Percentiles rank a stretch among this genome's conserved stretches.
phyloP scores from a whole-genome alignment of 2,329 filamentous ascomycete species.

The Gnomoniopsis sp. region DNA sequence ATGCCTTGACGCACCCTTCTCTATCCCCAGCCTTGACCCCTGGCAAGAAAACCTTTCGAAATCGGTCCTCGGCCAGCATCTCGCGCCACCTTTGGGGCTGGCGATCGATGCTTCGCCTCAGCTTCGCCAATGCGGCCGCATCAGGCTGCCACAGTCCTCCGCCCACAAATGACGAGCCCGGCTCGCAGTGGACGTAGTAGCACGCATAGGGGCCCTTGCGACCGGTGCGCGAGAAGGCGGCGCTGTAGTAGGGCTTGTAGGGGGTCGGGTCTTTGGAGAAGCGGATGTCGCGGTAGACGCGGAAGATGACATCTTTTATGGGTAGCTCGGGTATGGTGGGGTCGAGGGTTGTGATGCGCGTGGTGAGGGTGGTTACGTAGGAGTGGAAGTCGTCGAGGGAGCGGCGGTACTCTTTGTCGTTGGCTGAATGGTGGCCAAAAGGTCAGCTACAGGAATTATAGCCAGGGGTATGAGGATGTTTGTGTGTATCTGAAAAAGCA shows the following conservation, averaged over 20 bases:
- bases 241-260: slow-evolving; percentile 86
- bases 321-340: slow-evolving; percentile 84
- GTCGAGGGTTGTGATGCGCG: slow-evolving; percentile 68
- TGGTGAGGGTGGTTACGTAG: slow-evolving; percentile 70
- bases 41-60: slow-evolving; percentile 65
- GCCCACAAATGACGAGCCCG: slow-evolving; percentile 68
- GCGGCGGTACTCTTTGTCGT: slow-evolving; percentile 75
- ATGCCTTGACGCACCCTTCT: slow-evolving; percentile 63
- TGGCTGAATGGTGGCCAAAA: slow-evolving; percentile 45
- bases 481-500: not conserved
- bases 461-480: no score
- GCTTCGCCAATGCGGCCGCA: slow-evolving; percentile 56
- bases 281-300: slow-evolving; percentile 82
- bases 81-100: slow-evolving; percentile 67
- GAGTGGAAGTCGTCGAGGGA: slow-evolving; percentile 78
- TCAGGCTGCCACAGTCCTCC: slow-evolving; percentile 83
- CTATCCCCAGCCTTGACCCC: slow-evolving; percentile 48
- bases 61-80: slow-evolving; percentile 56
- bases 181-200: slow-evolving; percentile 84
- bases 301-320: slow-evolving; percentile 79
- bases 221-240: slow-evolving; percentile 83
- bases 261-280: slow-evolving; percentile 83
- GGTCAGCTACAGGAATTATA: not conserved
- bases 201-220: slow-evolving; percentile 83
- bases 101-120: slow-evolving; percentile 74